phyloP scores from a whole-genome alignment of 2,329 filamentous ascomycete genomes.

The Claviceps spartinae region DNA sequence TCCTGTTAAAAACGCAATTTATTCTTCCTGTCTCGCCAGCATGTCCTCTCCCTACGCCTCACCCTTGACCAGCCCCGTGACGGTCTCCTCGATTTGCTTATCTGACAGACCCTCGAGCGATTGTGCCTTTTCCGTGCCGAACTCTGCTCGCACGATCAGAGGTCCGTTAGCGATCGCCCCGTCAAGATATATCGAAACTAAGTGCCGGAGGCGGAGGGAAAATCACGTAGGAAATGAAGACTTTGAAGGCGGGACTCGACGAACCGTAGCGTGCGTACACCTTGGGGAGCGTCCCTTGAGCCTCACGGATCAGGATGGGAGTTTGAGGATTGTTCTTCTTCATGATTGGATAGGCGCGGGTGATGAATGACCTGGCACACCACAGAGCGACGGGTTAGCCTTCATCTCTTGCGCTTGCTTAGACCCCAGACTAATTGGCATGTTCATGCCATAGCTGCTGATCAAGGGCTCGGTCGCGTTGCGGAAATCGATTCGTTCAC shows the following conservation, averaged over 20 bases:
- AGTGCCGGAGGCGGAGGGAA: neutral
- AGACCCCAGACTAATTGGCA: too few species aligned
- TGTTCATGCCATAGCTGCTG: too few species aligned
- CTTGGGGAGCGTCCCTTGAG: conserved; percentile 66
- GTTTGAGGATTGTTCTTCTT: conserved; percentile 96
- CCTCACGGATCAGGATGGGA: conserved; percentile 91
- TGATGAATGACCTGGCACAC: conserved; percentile 63
- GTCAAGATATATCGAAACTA: neutral
- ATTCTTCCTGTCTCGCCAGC: neutral
- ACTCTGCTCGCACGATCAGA: conserved; percentile 23
- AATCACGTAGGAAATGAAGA: neutral
- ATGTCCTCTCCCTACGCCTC: neutral
- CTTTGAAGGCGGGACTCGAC: conserved; percentile 2
- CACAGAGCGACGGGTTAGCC: neutral
- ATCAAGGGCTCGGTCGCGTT: too few species aligned
- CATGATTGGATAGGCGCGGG: conserved; percentile 90
- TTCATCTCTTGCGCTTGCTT: too few species aligned
- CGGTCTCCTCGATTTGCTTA: conserved; percentile 47
- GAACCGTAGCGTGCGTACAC: conserved; percentile 88
- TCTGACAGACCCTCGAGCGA: conserved; percentile 45
- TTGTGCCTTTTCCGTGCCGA: conserved; percentile 43
- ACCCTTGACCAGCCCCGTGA: conserved; percentile 38
- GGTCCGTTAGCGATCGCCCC: neutral
- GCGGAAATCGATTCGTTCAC: too few species aligned
- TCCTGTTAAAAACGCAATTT: neutral